Conservation (phyloP, 257 asterid genomes). For the Mitragyna speciosa region DNA sequence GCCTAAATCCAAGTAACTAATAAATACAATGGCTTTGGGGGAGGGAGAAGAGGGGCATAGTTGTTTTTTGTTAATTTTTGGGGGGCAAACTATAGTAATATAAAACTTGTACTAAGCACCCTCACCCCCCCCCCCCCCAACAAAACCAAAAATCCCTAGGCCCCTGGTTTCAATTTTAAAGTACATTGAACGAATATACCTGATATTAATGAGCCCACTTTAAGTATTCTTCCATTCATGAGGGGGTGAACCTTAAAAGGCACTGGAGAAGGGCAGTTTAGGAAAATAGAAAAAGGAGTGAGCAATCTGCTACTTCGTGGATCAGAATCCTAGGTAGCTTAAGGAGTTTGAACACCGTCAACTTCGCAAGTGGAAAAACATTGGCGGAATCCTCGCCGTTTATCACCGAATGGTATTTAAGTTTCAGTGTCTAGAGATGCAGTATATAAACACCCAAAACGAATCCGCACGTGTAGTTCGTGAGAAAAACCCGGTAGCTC, state of each 20-base stretch:
- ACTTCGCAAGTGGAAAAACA: conserved; percentile 14
- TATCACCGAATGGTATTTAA: conserved; percentile 14
- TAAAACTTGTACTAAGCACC: no score
- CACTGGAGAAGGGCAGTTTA: conserved; percentile 9
- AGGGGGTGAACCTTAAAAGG: not conserved
- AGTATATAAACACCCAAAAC: conserved; percentile 11
- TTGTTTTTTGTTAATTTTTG: no score
- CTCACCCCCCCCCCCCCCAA: no score
- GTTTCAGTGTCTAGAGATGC: conserved; percentile 20
- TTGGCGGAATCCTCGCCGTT: conserved; percentile 31
- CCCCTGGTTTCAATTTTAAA: not conserved
- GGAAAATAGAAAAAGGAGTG: conserved; percentile 1
- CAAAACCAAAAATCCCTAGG: no score
- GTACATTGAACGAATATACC: not conserved
- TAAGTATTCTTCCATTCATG: not conserved
- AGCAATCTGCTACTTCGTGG: conserved; percentile 12
- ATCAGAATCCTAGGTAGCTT: not conserved
- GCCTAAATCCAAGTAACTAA: no score
- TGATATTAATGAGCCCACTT: not conserved
- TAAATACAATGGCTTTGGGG: no score
- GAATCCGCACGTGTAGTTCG: conserved; percentile 58
- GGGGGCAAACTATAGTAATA: no score
- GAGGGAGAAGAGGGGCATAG: no score
- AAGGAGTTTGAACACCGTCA: conserved; percentile 2
- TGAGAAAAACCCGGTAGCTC: conserved; percentile 22